Percentiles rank a stretch among this genome's conserved stretches.
These are phyloP conservation scores for Ganoderma sp. DNA, from an alignment of 1,284 basidiomycete genomes.

Conservation along the genomic window DNA sequence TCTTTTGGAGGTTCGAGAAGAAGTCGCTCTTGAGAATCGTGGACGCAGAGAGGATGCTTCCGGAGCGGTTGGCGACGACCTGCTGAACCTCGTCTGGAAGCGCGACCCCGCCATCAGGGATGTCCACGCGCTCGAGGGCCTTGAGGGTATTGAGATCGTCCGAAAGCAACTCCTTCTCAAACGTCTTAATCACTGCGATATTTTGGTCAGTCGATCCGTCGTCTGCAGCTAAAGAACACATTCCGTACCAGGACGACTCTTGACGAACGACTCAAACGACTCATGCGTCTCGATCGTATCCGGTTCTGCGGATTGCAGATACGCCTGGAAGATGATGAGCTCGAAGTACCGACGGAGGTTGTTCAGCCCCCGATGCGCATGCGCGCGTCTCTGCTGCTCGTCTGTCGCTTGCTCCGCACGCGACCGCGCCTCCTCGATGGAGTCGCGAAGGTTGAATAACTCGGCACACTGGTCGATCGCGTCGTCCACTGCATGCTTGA, in stretches of 20 bases:
- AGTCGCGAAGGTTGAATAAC: conserved; percentile 87
- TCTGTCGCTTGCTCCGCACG: conserved; percentile 81
- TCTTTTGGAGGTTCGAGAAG: conserved; percentile 94
- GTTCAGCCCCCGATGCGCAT: conserved; percentile 79
- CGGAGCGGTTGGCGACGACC: conserved; percentile 85
- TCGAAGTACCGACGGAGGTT: conserved; percentile 89
- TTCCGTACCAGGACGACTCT: conserved; percentile 74
- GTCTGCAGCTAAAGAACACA: background rate
- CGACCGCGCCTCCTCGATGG: conserved; percentile 83
- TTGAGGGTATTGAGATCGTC: conserved; percentile 83
- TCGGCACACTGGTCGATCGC: conserved; percentile 88
- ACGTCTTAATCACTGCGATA: conserved; percentile 86
- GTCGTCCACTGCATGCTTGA: conserved; percentile 90
- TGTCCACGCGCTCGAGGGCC: conserved; percentile 81
- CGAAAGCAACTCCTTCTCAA: conserved; percentile 88
- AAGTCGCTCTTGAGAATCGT: conserved; percentile 98
- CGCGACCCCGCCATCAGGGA: conserved; percentile 72
- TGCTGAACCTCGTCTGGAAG: conserved; percentile 88
- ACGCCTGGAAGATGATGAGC: conserved; percentile 93
- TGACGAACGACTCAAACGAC: conserved; percentile 82
- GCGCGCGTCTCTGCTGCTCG: conserved; percentile 66
- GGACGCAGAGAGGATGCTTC: conserved; percentile 88
- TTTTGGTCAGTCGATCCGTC: background rate
- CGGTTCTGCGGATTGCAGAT: conserved; percentile 85
- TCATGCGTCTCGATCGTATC: conserved; percentile 82